Evolutionary conservation across 176 grass and related monocot genomes (phyloP).

Genomic region (Eragrostis nindensis): DNA sequence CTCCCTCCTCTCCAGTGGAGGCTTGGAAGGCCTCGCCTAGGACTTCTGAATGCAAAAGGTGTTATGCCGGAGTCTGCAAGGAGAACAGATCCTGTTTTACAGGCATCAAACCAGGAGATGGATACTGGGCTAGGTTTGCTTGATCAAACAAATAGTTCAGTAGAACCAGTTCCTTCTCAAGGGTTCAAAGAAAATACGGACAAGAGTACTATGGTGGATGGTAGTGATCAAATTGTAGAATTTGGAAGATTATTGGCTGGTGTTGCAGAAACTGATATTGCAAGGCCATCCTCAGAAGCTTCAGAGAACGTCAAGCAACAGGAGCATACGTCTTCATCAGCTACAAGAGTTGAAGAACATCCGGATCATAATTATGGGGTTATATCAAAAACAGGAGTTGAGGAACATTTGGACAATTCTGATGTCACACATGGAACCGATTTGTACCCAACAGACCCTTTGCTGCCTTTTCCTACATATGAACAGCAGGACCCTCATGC

Average conservation of each 20-base stretch:
- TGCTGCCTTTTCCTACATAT: conserved; percentile 12
- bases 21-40: conserved; percentile 57
- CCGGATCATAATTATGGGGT: neutral
- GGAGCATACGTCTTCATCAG: conserved; percentile 3
- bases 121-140: conserved; percentile 21
- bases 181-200: conserved; percentile 14
- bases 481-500: conserved; percentile 28
- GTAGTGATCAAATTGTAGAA: conserved; percentile 39
- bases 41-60: conserved; percentile 26
- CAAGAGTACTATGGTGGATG: conserved; percentile 19
- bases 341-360: conserved; percentile 25
- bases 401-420: conserved; percentile 32
- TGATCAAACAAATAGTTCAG: conserved; percentile 23
- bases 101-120: conserved; percentile 15
- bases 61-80: conserved; percentile 38
- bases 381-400: conserved; percentile 22
- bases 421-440: neutral
- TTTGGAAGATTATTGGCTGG: conserved; percentile 6
- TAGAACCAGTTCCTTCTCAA: conserved; percentile 23
- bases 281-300: conserved; percentile 31
- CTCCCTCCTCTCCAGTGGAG: conserved; percentile 98
- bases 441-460: conserved; percentile 15
- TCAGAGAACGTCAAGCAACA: conserved; percentile 33
- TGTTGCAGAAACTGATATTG: conserved; percentile 7
- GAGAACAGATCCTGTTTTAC: conserved; percentile 30